A percentile compares a stretch with the other conserved stretches of the same genome.
These are phyloP conservation scores for Porogramme epimiltina DNA, from an alignment of 1,284 basidiomycete genomes.

Conservation along the genomic window DNA sequence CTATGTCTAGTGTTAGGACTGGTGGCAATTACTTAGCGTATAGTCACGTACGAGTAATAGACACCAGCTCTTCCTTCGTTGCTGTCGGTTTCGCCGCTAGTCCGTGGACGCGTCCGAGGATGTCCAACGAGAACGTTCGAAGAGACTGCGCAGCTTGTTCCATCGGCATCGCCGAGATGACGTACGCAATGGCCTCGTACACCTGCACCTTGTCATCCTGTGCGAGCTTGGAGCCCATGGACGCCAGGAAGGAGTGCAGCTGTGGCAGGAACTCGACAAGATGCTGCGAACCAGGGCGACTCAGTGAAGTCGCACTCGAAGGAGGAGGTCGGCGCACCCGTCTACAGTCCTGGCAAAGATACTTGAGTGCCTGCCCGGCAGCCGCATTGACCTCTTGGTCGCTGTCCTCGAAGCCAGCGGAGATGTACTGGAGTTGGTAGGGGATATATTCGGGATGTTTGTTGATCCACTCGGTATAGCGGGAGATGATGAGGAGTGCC, in stretches of 20 bases:
- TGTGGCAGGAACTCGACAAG: conserved; percentile 91
- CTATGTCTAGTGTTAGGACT: conserved; percentile 37
- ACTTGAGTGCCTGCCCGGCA: conserved; percentile 95
- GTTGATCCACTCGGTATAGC: conserved; percentile 98
- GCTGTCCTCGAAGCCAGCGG: conserved; percentile 84
- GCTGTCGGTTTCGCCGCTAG: conserved; percentile 51
- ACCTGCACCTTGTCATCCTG: conserved; percentile 92
- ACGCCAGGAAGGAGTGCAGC: conserved; percentile 85
- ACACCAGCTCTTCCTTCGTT: conserved; percentile 64
- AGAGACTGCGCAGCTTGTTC: conserved; percentile 84
- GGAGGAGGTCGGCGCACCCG: conserved; percentile 46
- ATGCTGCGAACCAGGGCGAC: conserved; percentile 53
- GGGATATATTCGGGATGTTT: conserved; percentile 88
- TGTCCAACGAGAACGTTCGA: conserved; percentile 81
- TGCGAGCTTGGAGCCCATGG: conserved; percentile 74
- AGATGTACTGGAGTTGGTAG: conserved; percentile 89
- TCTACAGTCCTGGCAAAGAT: conserved; percentile 96
- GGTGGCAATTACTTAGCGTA: conserved; percentile 15
- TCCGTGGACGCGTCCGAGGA: conserved; percentile 71
- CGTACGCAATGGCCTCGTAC: conserved; percentile 93
- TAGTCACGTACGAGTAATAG: conserved; percentile 24
- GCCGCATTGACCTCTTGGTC: conserved; percentile 89
- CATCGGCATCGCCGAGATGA: conserved; percentile 92
- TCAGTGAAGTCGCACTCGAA: conserved; percentile 1
- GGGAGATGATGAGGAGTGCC: conserved; percentile 91